phyloP scores from a whole-genome alignment of 805 yeast species.

The Wilhelminamyces savonicus region DNA sequence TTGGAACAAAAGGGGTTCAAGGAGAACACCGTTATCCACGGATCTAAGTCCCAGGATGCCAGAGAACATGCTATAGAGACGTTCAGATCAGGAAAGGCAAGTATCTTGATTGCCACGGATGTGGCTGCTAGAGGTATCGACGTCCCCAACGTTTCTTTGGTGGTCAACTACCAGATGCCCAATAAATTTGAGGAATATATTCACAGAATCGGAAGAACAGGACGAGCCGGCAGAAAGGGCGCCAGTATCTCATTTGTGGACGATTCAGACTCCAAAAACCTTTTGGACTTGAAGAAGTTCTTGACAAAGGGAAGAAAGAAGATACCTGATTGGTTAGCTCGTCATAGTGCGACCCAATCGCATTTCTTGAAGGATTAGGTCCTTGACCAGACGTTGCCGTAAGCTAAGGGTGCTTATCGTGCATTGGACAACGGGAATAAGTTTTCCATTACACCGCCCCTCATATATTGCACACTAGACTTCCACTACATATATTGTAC shows the following conservation, averaged over 20 bases:
- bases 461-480: too few relatives aligned
- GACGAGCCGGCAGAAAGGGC: slow-evolving; percentile 82
- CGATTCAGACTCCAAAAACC: slow-evolving; percentile 46
- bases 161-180: slow-evolving; percentile 83
- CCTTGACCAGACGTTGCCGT: too few relatives aligned
- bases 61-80: slow-evolving; percentile 71
- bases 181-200: slow-evolving; percentile 92
- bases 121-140: slow-evolving; percentile 96
- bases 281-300: slow-evolving; percentile 46
- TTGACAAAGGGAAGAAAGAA: slow-evolving; percentile 29
- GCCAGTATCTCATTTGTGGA: slow-evolving; percentile 66
- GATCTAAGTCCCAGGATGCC: slow-evolving; percentile 77
- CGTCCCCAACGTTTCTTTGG: slow-evolving; percentile 79
- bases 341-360: slow-evolving; percentile 8
- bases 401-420: too few relatives aligned
- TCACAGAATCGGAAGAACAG: slow-evolving; percentile 94
- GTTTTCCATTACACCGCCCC: too few relatives aligned
- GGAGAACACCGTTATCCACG: slow-evolving; percentile 65
- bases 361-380: slow-evolving; percentile 9
- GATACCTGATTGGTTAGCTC: slow-evolving; percentile 21
- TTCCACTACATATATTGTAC: too few relatives aligned
- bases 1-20: slow-evolving; percentile 36
- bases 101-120: slow-evolving; percentile 82
- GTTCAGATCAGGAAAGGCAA: slow-evolving; percentile 49
- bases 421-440: too few relatives aligned